Evolutionary conservation across 768 basidiomycete species (phyloP).

Genomic region (Neoboletus subvelutipes): DNA sequence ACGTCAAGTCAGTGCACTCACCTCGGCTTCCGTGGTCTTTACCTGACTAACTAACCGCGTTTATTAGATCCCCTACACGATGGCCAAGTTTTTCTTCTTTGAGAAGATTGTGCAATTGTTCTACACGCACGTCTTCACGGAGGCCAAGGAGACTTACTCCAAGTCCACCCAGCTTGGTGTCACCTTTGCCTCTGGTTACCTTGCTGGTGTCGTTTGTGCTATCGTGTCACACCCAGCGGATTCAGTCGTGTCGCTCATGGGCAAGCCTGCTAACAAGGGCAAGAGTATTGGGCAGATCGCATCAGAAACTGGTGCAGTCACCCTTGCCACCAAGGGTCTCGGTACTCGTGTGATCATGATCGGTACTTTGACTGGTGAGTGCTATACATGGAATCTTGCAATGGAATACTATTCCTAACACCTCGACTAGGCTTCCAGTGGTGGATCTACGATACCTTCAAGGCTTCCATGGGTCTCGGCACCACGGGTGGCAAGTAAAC

Average conservation of each 20-base stretch:
- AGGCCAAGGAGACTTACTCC: slow-evolving; percentile 73
- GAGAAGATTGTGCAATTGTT: slow-evolving; percentile 86
- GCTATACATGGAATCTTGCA: not conserved
- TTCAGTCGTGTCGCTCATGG: slow-evolving; percentile 88
- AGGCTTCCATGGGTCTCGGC: slow-evolving; percentile 78
- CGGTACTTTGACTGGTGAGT: slow-evolving; percentile 49
- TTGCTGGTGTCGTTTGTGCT: slow-evolving; percentile 94
- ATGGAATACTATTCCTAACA: not conserved
- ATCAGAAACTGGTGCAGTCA: slow-evolving; percentile 60
- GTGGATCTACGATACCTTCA: slow-evolving; percentile 92
- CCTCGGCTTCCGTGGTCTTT: not conserved
- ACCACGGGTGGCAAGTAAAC: slow-evolving; percentile 85
- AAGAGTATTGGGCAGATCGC: slow-evolving; percentile 71
- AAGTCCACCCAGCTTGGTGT: slow-evolving; percentile 85
- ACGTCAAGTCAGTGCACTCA: slow-evolving; percentile 66
- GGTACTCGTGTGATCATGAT: slow-evolving; percentile 87
- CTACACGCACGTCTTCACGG: slow-evolving; percentile 83
- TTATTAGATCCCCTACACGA: slow-evolving; percentile 88
- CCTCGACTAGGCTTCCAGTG: slow-evolving; percentile 71
- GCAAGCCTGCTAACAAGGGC: slow-evolving; percentile 84
- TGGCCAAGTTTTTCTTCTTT: slow-evolving; percentile 98
- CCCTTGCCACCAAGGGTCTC: slow-evolving; percentile 80
- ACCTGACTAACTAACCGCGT: not conserved
- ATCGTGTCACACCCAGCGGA: slow-evolving; percentile 96
- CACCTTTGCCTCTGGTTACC: slow-evolving; percentile 88